Conservation (phyloP, 129 eudicot genomes). For the Oenanthe sinensis region DNA sequence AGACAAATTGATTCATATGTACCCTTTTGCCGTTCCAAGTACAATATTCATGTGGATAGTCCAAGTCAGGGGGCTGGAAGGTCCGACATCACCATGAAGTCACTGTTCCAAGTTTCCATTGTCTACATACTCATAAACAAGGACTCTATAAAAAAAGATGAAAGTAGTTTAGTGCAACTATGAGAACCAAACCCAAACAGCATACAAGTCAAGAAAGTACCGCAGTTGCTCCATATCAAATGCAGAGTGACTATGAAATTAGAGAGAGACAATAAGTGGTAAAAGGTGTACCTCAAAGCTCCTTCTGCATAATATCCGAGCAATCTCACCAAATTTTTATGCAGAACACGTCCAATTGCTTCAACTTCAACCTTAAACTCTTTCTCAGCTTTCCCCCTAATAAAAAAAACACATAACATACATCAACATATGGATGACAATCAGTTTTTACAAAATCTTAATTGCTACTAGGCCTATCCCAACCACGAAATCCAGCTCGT, state of each 20-base stretch:
- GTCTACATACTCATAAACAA: conserved; percentile 49
- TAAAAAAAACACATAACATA: not conserved
- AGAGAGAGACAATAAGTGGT: not conserved
- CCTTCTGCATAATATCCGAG: conserved; percentile 94
- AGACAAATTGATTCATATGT: not conserved
- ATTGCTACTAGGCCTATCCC: not conserved
- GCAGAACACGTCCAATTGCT: conserved; percentile 89
- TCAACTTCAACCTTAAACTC: conserved; percentile 95
- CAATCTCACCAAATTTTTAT: conserved; percentile 83
- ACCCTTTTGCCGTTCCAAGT: conserved; percentile 51
- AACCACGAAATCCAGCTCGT: too few species aligned
- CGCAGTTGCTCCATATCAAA: not conserved
- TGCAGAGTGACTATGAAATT: not conserved
- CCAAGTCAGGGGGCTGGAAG: conserved; percentile 47
- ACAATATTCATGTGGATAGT: conserved; percentile 39
- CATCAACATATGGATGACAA: not conserved
- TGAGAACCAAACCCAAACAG: not conserved
- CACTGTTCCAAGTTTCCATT: conserved; percentile 57
- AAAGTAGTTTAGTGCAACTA: not conserved
- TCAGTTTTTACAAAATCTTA: not conserved
- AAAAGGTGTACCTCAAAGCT: conserved; percentile 61
- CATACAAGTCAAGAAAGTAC: not conserved
- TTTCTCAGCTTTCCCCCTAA: conserved; percentile 92
- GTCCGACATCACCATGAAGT: conserved; percentile 62
- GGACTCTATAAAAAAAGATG: conserved; percentile 24